These are phyloP conservation scores for Suzukiozyma palmioleophila DNA, from an alignment of 1,139 yeast genomes.

Conservation along the genomic window DNA sequence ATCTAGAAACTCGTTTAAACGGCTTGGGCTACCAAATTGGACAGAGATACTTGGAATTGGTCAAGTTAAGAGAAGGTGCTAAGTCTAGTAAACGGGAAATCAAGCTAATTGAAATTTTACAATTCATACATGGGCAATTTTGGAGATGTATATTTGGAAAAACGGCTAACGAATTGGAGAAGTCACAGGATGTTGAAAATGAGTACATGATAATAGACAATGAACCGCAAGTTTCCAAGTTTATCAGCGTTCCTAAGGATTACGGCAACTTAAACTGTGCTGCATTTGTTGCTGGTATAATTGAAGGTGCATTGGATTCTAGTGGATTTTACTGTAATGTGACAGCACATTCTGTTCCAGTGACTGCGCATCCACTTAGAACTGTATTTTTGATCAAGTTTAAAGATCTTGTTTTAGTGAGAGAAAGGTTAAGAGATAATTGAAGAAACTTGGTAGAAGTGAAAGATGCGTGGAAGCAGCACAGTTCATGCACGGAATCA, in stretches of 20 bases:
- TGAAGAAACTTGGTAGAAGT: too few relatives aligned
- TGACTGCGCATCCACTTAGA: slow-evolving; percentile 57
- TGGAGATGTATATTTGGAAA: slow-evolving; percentile 85
- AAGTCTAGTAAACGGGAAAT: slow-evolving; percentile 68
- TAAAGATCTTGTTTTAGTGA: slow-evolving; percentile 51
- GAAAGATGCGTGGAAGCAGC: too few relatives aligned
- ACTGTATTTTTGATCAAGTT: slow-evolving; percentile 85
- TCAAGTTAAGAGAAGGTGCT: slow-evolving; percentile 49
- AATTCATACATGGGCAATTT: slow-evolving; percentile 74
- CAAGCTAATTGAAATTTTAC: slow-evolving; percentile 70
- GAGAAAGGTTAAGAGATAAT: slow-evolving; percentile 38
- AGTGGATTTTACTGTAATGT: slow-evolving; percentile 80
- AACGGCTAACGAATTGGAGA: slow-evolving; percentile 82
- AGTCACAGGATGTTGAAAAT: slow-evolving; percentile 73
- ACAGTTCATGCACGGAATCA: too few relatives aligned
- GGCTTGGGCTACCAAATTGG: slow-evolving; percentile 71
- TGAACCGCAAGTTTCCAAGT: slow-evolving; percentile 70
- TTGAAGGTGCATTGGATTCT: slow-evolving; percentile 84
- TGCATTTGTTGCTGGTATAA: slow-evolving; percentile 85
- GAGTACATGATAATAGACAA: slow-evolving; percentile 89
- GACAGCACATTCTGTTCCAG: slow-evolving; percentile 81
- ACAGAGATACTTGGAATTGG: slow-evolving; percentile 38
- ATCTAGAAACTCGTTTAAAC: slow-evolving; percentile 71
- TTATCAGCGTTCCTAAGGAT: slow-evolving; percentile 76
- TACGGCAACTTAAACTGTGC: slow-evolving; percentile 76